phyloP scores from a whole-genome alignment of 2,329 filamentous ascomycete species.

The Sordariomycetes sp. region DNA sequence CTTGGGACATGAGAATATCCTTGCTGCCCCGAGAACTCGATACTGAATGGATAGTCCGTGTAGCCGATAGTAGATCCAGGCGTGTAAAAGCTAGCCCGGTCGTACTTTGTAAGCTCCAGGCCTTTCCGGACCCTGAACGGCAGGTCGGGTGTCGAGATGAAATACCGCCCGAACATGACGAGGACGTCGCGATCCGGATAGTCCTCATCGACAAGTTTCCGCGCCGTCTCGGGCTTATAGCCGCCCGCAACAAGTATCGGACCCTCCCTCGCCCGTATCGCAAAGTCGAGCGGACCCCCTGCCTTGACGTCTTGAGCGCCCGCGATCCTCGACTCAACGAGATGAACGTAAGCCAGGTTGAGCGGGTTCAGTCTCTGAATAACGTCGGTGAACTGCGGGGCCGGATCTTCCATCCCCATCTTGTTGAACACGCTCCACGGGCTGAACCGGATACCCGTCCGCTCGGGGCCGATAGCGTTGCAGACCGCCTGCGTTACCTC shows the following conservation, averaged over 20 bases:
- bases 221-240: slow-evolving; percentile 14
- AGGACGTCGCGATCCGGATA: slow-evolving; percentile 19
- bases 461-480: slow-evolving; percentile 34
- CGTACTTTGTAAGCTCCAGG: slow-evolving; percentile 14
- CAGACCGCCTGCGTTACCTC: slow-evolving; percentile 32
- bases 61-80: slow-evolving; percentile 12
- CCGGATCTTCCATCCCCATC: slow-evolving; percentile 52
- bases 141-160: slow-evolving; percentile 19
- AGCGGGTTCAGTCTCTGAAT: slow-evolving; percentile 37
- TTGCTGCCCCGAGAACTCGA: too few species aligned
- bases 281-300: slow-evolving; percentile 20
- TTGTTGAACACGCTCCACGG: slow-evolving; percentile 52
- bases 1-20: too few species aligned
- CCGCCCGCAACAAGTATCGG: slow-evolving; percentile 21
- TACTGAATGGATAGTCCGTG: slow-evolving; percentile 15
- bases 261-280: slow-evolving; percentile 16
- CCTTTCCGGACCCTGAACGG: slow-evolving; percentile 15
- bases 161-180: slow-evolving; percentile 21
- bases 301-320: slow-evolving; percentile 28
- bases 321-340: slow-evolving; percentile 46
- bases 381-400: slow-evolving; percentile 52
- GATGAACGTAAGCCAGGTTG: slow-evolving; percentile 50
- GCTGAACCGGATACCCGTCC: slow-evolving; percentile 44
- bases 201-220: slow-evolving; percentile 14
- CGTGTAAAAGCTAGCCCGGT: slow-evolving; percentile 16